phyloP scores from a whole-genome alignment of 192 early-diverging fungal species.

The Chytriomyces sp. region DNA sequence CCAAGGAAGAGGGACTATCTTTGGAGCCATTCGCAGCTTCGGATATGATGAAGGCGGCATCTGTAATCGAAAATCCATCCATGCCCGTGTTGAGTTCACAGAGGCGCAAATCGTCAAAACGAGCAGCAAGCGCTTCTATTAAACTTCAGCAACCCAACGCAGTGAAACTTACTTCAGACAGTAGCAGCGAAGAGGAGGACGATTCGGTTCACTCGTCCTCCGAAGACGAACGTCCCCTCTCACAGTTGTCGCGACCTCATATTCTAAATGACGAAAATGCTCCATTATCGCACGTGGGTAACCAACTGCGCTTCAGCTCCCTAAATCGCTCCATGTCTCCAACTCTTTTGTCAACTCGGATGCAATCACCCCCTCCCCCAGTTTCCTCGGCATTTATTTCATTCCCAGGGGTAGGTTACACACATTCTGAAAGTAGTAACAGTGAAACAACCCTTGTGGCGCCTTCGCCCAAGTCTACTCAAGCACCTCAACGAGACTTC shows the following conservation, averaged over 20 bases:
- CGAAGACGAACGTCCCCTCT: not conserved
- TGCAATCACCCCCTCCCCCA: not conserved
- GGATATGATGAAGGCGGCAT: no score
- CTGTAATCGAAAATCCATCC: not conserved
- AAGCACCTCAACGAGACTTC: not conserved
- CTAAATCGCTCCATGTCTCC: not conserved
- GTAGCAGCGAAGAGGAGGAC: slow-evolving; percentile 14
- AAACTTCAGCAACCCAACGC: no score
- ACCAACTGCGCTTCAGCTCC: not conserved
- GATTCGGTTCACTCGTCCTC: not conserved
- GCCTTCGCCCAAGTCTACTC: not conserved
- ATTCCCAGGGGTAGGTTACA: not conserved
- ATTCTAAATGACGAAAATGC: not conserved
- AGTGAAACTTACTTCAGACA: not conserved
- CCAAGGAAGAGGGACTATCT: no score
- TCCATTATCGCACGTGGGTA: not conserved
- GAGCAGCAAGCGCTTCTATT: no score
- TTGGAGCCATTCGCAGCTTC: no score
- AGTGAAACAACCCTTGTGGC: not conserved
- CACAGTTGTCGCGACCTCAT: not conserved
- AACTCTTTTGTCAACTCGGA: not conserved
- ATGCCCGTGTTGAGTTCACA: not conserved
- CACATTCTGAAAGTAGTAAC: not conserved
- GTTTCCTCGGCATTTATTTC: not conserved
- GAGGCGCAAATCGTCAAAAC: not conserved